Evolutionary conservation across 139 green algal genomes (phyloP), one percentile per base, ranked within the genome.

Genomic region (Dunaliella primolecta): DNA sequence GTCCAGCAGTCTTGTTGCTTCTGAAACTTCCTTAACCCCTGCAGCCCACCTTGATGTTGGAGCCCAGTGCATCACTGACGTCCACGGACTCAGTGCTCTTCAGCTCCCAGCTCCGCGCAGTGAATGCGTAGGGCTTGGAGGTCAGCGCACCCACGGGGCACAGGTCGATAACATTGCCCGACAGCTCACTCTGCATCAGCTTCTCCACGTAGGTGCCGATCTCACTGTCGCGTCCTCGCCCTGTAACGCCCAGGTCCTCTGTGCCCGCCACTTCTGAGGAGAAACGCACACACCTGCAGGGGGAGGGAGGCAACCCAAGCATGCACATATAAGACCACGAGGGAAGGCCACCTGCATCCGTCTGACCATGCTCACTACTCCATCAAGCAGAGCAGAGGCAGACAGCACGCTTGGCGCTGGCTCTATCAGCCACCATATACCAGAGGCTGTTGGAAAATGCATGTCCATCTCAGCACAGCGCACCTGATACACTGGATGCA

Each of bases 131-230:
- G 0, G 97, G 97, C 94, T 99, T 99, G 80, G 89, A 95, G 2
- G 97, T 99, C 36, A 99, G 93, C 15, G 97, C 97, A 3, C 97
- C 97, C 78, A 99, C 97, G 38, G 97, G 97, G 92, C 97, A 99
- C 80, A 99, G 91, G 87, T 99, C 97, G 72, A 99, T 98, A 23
- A 99, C 97, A 85, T 99, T 99, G 88, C 97, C 97, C 72, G 89
- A 96, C 55, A 99, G 90, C 93, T 99, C 97, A 75, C 87, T 95
- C 36, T 81, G 88, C 87, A 99, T 89, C 33, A 98, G 89, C 89
- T 96, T 97, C 79, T 97, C 93, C 33, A 99, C 95, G 81, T 99
- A 99, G 0, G 97, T 99, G 83, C 97, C 97, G 75, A 99, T 96
- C 90, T 98, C 95, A 29, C 91, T 93, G 81, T 95, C 95, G 11